Conservation (phyloP, 192 early-diverging fungal species). For the Lunasporangiospora selenospora region DNA sequence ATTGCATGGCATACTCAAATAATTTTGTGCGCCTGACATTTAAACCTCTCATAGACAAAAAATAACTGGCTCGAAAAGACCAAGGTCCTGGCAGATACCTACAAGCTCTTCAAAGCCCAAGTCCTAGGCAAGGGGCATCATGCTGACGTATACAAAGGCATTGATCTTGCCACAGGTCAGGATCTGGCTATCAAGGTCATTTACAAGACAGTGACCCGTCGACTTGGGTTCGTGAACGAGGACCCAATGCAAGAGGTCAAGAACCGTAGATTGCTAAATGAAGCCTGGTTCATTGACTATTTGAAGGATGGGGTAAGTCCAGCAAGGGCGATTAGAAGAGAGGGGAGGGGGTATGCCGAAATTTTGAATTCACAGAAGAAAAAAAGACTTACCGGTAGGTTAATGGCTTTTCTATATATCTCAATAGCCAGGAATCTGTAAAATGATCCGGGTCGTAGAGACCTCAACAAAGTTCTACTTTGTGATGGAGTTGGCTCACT, state of each 20-base stretch:
- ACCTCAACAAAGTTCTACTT: constrained; percentile 45
- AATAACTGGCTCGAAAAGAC: constrained; percentile 48
- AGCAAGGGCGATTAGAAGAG: too few relatives aligned
- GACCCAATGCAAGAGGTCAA: constrained; percentile 43
- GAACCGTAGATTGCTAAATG: constrained; percentile 36
- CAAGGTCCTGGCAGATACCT: constrained; percentile 23
- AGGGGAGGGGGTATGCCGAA: too few relatives aligned
- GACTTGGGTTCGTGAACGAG: constrained; percentile 33
- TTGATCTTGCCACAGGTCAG: constrained; percentile 36
- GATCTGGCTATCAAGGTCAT: constrained; percentile 47
- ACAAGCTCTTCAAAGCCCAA: constrained; percentile 38
- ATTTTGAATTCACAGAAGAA: too few relatives aligned
- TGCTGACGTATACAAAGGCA: constrained; percentile 44
- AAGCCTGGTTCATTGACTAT: constrained; percentile 47
- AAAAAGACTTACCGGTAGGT: too few relatives aligned
- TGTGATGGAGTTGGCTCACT: constrained; percentile 46
- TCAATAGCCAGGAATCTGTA: constrained; percentile 40
- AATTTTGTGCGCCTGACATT: too few relatives aligned
- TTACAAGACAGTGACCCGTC: constrained; percentile 41
- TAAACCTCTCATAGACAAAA: constrained; percentile 23
- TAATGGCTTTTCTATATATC: background rate
- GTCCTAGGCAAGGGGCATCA: constrained; percentile 47
- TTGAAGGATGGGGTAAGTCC: constrained; percentile 39
- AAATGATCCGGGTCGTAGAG: constrained; percentile 38
- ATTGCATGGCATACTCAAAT: too few relatives aligned